Base-by-base conservation (phyloP, 2,329 filamentous ascomycete genomes). In the Fusarium transvaalense region DNA sequence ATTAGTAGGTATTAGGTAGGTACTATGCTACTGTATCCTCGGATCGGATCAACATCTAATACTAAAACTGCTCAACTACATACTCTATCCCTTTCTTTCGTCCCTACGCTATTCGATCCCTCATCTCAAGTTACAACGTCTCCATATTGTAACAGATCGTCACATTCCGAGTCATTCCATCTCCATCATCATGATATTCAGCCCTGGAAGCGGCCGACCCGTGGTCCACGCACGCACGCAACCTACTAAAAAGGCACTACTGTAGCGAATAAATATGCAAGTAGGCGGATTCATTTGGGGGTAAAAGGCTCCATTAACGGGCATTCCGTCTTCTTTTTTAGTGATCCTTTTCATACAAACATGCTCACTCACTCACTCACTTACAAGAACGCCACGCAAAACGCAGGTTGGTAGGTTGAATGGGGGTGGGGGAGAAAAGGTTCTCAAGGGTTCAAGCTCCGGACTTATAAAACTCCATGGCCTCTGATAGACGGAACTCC, bases 391-490 rank as follows among this genome's bases (percentile, higher is more conserved):
- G 61, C 66, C 66, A 69, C 50, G 35, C 37, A 32, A 39, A 39
- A 47, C 42, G 50, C 39, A 41, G 37, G 35, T 47, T 57, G 60
- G 59, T 47, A 47, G 60, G 59, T 47, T 69, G 38, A 56, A 57
- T 60, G 59, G 67, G 64, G 66, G 71, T 62, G 52, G 55, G 56
- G 52, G 52, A 10, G 34, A 9, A 50, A 9, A 50, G 56, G 37
- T 37, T 25, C 42, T 37, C 34, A 27, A 48, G 37, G 41, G 55
- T 56, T 39, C 32, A 59, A 64, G 59, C 58, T 61, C 60, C 70
- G 72, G 72, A 69, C 52, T 51, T 65, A 56, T 56, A 61, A 74
- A 74, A 74, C 72, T 74, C 72, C 72, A 72, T 41, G 34, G 32
- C 29, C n/a, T 56, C 47, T 70, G 59, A 74, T 74, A 73, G 68